Conservation (phyloP, 2,329 filamentous ascomycete species). For the Claviceps monticola region DNA sequence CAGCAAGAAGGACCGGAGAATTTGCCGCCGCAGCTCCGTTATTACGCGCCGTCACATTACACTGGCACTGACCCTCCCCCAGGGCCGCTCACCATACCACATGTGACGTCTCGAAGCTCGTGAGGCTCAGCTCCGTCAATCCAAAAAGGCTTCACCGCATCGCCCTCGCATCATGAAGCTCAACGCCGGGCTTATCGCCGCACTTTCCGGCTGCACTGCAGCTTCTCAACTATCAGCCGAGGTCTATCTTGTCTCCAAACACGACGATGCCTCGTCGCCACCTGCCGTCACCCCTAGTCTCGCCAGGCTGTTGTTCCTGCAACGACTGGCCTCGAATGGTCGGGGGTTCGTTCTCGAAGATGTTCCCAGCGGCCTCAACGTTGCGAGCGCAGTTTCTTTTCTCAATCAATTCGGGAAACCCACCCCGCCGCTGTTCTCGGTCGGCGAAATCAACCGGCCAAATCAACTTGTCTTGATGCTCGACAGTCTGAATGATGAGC, state of each 20-base stretch:
- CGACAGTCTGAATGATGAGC: conserved; percentile 37
- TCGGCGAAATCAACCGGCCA: conserved; percentile 18
- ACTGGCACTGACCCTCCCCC: background rate
- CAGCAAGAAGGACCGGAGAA: conserved; percentile 3
- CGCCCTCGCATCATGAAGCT: conserved; percentile 27
- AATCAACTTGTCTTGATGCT: conserved; percentile 46
- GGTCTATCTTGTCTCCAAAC: conserved; percentile 36
- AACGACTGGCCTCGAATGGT: conserved; percentile 35
- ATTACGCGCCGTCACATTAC: background rate
- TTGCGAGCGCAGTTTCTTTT: conserved; percentile 37
- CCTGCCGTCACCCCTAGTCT: conserved; percentile 37
- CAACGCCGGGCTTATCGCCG: conserved; percentile 24
- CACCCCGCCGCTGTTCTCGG: conserved; percentile 34
- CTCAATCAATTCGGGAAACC: conserved; percentile 47
- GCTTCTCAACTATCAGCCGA: conserved; percentile 30
- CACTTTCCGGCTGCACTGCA: conserved; percentile 23
- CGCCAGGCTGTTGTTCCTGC: conserved; percentile 44
- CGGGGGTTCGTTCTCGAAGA: conserved; percentile 35
- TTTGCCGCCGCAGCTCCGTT: conserved; percentile 6
- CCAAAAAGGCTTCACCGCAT: conserved; percentile 18
- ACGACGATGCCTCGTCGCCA: conserved; percentile 16
- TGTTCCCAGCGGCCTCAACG: conserved; percentile 25
- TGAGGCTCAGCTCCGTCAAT: conserved; percentile 8
- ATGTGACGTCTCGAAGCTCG: conserved; percentile 18
- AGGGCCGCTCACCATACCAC: background rate